phyloP scores from a whole-genome alignment of 805 yeast species.

The Yarrowia sp. region DNA sequence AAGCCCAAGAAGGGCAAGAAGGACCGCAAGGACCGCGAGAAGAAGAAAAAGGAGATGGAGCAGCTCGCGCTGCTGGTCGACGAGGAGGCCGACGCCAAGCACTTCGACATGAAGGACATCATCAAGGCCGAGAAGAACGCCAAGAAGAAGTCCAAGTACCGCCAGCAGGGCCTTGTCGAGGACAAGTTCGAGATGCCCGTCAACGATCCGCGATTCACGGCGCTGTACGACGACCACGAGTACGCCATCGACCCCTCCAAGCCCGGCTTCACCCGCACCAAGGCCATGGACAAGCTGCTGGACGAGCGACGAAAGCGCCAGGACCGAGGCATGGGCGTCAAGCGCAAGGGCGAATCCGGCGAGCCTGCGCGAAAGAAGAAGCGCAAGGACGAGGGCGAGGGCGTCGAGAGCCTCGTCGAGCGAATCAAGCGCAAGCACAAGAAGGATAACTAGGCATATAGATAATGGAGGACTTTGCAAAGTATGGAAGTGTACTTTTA shows the following conservation, averaged over 20 bases:
- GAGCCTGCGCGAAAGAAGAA: background rate
- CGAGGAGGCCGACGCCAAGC: constrained; percentile 47
- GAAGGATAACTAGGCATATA: background rate
- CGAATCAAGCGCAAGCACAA: constrained; percentile 7
- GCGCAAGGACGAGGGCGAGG: background rate
- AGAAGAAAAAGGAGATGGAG: constrained; percentile 48
- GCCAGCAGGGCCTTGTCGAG: constrained; percentile 46
- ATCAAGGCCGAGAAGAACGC: constrained; percentile 68
- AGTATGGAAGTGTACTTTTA: too few relatives aligned
- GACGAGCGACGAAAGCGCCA: constrained; percentile 55
- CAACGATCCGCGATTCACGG: constrained; percentile 80
- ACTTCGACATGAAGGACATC: constrained; percentile 77
- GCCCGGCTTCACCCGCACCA: constrained; percentile 85
- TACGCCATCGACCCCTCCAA: constrained; percentile 92
- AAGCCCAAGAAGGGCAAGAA: constrained; percentile 28
- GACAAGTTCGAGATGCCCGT: constrained; percentile 57
- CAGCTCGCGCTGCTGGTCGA: constrained; percentile 71
- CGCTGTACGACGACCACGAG: constrained; percentile 78
- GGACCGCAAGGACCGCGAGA: constrained; percentile 37
- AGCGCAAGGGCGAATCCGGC: background rate
- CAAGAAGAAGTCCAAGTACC: constrained; percentile 45
- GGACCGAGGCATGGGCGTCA: background rate
- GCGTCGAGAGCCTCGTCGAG: background rate
- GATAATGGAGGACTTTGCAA: background rate
- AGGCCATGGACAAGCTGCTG: constrained; percentile 80